Evolutionary conservation across 2,329 filamentous ascomycete species (phyloP).

Genomic region (Xylaria multiplex): DNA sequence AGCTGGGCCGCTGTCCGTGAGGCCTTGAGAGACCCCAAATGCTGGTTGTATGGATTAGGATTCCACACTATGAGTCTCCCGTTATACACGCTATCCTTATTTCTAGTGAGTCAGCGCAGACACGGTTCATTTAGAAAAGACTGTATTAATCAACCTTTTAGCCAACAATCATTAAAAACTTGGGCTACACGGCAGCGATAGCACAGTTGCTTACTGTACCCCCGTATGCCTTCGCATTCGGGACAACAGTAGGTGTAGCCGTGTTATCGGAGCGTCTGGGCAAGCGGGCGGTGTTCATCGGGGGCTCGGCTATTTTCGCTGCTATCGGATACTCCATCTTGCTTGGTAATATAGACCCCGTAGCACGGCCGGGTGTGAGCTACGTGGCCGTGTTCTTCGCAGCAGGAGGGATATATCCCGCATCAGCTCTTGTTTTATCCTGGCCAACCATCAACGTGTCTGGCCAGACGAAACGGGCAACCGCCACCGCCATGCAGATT

Average conservation of each 20-base stretch:
- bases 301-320: slow-evolving; percentile 64
- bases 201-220: slow-evolving; percentile 71
- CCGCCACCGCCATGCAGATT: slow-evolving; percentile 76
- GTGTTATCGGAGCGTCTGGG: slow-evolving; percentile 67
- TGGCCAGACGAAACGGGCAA: slow-evolving; percentile 74
- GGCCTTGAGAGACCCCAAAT: slow-evolving; percentile 74
- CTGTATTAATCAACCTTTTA: slow-evolving; percentile 29
- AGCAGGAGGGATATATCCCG: slow-evolving; percentile 74
- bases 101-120: slow-evolving; percentile 55
- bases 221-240: slow-evolving; percentile 70
- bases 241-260: slow-evolving; percentile 67
- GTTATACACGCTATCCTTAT: slow-evolving; percentile 65
- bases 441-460: slow-evolving; percentile 80
- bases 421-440: slow-evolving; percentile 69
- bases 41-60: slow-evolving; percentile 76
- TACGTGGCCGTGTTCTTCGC: slow-evolving; percentile 72
- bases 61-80: slow-evolving; percentile 79
- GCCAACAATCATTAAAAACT: slow-evolving; percentile 64
- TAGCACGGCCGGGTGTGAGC: slow-evolving; percentile 62
- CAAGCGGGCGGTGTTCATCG: slow-evolving; percentile 71
- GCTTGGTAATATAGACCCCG: slow-evolving; percentile 60
- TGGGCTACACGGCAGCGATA: slow-evolving; percentile 63
- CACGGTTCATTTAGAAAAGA: neutral
- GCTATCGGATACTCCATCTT: slow-evolving; percentile 72
- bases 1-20: slow-evolving; percentile 72